phyloP scores from a whole-genome alignment of 2,329 filamentous ascomycete species.

The Trichoderma koningii region DNA sequence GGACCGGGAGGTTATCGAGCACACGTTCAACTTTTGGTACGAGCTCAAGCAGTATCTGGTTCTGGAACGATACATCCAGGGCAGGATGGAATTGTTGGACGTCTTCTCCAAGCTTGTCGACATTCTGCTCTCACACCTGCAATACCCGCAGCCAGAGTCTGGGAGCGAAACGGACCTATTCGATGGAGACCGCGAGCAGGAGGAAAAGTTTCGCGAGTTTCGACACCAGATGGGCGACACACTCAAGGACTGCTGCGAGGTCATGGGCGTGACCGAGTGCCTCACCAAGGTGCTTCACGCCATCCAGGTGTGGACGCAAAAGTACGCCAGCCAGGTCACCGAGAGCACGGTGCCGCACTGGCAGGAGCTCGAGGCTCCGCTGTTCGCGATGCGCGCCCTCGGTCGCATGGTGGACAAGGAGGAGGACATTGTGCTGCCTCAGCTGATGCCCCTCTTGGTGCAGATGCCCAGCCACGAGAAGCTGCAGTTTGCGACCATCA shows the following conservation, averaged over 20 bases:
- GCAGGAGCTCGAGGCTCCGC: constrained; percentile 92
- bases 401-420: constrained; percentile 92
- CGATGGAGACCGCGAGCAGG: constrained; percentile 90
- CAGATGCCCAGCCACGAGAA: constrained; percentile 96
- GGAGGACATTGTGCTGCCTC: constrained; percentile 82
- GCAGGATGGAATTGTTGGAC: constrained; percentile 74
- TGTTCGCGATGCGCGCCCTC: constrained; percentile 95
- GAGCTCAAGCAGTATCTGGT: constrained; percentile 96
- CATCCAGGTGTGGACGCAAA: constrained; percentile 85
- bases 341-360: constrained; percentile 81
- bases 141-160: constrained; percentile 77
- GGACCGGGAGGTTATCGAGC: constrained; percentile 86
- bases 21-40: constrained; percentile 98
- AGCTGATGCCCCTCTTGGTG: constrained; percentile 89
- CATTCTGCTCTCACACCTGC: constrained; percentile 85
- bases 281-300: constrained; percentile 82
- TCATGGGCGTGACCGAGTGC: constrained; percentile 91
- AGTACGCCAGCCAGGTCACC: constrained; percentile 74
- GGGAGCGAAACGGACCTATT: constrained; percentile 82
- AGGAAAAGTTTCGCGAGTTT: constrained; percentile 97
- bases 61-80: constrained; percentile 83
- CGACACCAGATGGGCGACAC: constrained; percentile 97
- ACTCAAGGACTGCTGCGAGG: constrained; percentile 93
- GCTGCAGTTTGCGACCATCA: constrained; percentile 96
- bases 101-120: constrained; percentile 89